phyloP scores from a whole-genome alignment of 163 green algal species.

The Prototheca stagnorum region DNA sequence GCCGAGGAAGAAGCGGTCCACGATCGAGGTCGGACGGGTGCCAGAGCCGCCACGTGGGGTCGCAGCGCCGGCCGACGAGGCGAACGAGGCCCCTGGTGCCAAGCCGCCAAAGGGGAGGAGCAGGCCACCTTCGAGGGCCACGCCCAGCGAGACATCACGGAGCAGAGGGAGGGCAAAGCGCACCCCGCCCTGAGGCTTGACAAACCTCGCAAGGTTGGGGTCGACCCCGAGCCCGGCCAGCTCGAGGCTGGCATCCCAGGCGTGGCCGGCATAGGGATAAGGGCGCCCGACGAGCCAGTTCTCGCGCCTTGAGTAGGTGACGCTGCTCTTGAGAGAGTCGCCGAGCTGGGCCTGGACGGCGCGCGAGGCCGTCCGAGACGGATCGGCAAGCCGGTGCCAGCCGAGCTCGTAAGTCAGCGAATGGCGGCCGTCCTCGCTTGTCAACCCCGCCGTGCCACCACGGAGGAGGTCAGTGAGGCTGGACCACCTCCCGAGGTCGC shows the following conservation, averaged over 20 bases:
- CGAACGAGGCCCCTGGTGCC: too few species aligned
- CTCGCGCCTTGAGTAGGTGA: conserved; percentile 17
- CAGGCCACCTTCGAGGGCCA: conserved; percentile 10
- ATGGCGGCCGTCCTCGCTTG: conserved; percentile 19
- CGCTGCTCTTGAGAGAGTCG: conserved; percentile 21
- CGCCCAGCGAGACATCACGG: conserved; percentile 4
- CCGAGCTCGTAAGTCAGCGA: conserved; percentile 23
- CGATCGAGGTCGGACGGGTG: conserved; percentile 9
- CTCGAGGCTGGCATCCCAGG: conserved; percentile 4
- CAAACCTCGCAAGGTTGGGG: conserved; percentile 15
- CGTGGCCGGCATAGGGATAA: conserved; percentile 9
- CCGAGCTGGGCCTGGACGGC: conserved; percentile 22
- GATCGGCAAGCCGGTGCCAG: conserved; percentile 22
- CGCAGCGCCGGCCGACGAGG: too few species aligned
- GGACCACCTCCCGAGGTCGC: conserved; percentile 21
- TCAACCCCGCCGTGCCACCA: conserved; percentile 12
- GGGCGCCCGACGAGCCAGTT: conserved; percentile 4
- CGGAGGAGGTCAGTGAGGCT: conserved; percentile 33
- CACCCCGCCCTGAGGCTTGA: too few species aligned
- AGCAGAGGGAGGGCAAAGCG: too few species aligned
- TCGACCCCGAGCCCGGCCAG: conserved; percentile 12
- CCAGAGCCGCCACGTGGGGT: not conserved
- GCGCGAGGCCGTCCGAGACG: conserved; percentile 11
- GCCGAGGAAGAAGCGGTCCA: conserved; percentile 34
- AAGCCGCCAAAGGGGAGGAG: conserved; percentile 19